A percentile compares a stretch with the other conserved stretches of the same genome.
phyloP scores from a whole-genome alignment of 257 asterid genomes.

The Nicotiana tomentosiformis region DNA sequence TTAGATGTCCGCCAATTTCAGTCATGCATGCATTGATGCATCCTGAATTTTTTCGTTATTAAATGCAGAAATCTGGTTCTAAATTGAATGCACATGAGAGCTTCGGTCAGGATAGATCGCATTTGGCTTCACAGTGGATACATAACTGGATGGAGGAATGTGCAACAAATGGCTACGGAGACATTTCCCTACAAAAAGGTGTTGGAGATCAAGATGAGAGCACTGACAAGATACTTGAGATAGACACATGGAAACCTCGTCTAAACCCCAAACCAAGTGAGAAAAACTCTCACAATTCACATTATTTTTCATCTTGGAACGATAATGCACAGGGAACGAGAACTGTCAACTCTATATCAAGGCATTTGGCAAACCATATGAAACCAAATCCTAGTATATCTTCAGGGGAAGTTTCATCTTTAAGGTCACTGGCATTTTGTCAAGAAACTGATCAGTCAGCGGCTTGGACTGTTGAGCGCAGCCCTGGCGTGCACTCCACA shows the following conservation, averaged over 20 bases:
- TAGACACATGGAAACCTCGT: constrained; percentile 82
- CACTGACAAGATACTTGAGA: constrained; percentile 77
- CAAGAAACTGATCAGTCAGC: constrained; percentile 36
- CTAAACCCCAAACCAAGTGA: constrained; percentile 29
- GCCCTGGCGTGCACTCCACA: constrained; percentile 56
- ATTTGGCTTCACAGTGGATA: constrained; percentile 52
- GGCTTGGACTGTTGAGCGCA: constrained; percentile 46
- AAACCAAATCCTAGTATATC: constrained; percentile 72
- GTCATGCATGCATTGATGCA: not conserved
- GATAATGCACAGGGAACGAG: constrained; percentile 35
- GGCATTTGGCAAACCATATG: constrained; percentile 38
- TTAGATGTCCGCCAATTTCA: not conserved
- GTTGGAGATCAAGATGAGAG: constrained; percentile 45
- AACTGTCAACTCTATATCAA: constrained; percentile 25
- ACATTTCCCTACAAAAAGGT: constrained; percentile 10
- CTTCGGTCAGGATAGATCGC: constrained; percentile 28
- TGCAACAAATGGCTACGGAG: constrained; percentile 32
- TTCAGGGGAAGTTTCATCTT: constrained; percentile 61
- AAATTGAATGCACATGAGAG: constrained; percentile 28
- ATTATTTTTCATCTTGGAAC: constrained; percentile 42
- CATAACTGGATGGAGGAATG: constrained; percentile 84
- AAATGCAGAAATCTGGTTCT: constrained; percentile 51
- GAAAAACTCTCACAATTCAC: constrained; percentile 29
- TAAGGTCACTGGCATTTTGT: constrained; percentile 33
- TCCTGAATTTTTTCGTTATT: not conserved